These are phyloP conservation scores for Russula olivacea DNA, from an alignment of 768 basidiomycete species.

Conservation along the genomic window DNA sequence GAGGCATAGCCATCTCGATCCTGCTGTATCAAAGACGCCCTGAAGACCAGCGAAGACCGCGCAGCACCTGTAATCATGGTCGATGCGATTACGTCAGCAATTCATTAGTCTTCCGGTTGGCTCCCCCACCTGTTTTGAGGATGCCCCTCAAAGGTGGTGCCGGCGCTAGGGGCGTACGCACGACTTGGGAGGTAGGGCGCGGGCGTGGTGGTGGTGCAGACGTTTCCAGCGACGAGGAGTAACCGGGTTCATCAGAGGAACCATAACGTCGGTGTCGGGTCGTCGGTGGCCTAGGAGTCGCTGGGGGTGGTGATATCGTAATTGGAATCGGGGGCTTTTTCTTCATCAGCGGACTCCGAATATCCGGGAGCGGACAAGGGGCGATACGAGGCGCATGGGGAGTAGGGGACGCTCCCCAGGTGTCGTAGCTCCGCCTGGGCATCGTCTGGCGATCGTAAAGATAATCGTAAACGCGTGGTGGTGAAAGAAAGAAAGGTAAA, in stretches of 20 bases:
- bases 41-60: constrained; percentile 11
- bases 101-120: constrained; percentile 2
- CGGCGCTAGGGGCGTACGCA: constrained; percentile 8
- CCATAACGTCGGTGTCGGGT: constrained; percentile 4
- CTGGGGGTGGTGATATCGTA: background rate
- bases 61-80: constrained; percentile 5
- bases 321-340: background rate
- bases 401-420: background rate
- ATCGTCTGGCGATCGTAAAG: constrained; percentile 17
- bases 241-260: constrained; percentile 10
- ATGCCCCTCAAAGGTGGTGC: constrained; percentile 19
- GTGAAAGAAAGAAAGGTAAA: constrained; percentile 1
- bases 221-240: constrained; percentile 21
- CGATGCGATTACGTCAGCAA: constrained; percentile 15
- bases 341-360: background rate
- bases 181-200: constrained; percentile 8
- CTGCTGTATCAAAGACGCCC: constrained; percentile 15
- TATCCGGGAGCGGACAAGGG: constrained; percentile 22
- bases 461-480: constrained; percentile 13
- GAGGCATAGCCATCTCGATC: constrained; percentile 22
- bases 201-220: background rate
- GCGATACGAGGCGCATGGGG: constrained; percentile 22
- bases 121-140: constrained; percentile 22
- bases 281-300: background rate
- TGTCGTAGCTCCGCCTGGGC: constrained; percentile 1